phyloP scores from a whole-genome alignment of 768 basidiomycete genomes.

The Podaxis sp. region DNA sequence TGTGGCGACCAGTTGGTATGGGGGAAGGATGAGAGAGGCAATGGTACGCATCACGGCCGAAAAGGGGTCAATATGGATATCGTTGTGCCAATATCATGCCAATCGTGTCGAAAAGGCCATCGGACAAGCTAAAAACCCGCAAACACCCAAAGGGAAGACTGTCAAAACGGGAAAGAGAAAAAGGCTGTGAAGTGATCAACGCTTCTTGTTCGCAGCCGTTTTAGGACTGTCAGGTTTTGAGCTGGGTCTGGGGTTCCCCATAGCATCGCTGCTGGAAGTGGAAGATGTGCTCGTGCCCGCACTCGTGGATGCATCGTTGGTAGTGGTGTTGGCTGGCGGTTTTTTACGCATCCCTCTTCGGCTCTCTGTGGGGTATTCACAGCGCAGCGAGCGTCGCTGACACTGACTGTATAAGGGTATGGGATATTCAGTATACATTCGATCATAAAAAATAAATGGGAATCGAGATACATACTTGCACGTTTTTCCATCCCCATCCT shows the following conservation, averaged over 20 bases:
- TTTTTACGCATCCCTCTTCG: conserved; percentile 67
- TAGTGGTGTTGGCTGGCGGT: conserved; percentile 26
- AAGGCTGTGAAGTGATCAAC: conserved; percentile 10
- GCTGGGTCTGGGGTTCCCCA: conserved; percentile 9
- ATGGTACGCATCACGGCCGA: neutral
- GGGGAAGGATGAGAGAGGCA: neutral
- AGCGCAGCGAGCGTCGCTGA: conserved; percentile 63
- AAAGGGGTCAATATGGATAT: conserved; percentile 1
- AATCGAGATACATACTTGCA: conserved; percentile 57
- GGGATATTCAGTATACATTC: conserved; percentile 20
- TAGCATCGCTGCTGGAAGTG: neutral
- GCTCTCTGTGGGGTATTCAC: conserved; percentile 72
- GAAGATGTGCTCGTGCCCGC: neutral
- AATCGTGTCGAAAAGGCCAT: neutral
- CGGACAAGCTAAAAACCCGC: neutral
- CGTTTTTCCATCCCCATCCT: conserved; percentile 52
- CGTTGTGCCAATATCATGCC: neutral
- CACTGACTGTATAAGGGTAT: conserved; percentile 56
- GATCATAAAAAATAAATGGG: conserved; percentile 10
- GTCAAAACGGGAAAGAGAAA: neutral
- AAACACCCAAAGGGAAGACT: conserved; percentile 2
- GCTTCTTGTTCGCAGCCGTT: conserved; percentile 22
- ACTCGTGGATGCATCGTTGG: neutral
- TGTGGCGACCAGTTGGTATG: neutral
- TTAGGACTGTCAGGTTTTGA: conserved; percentile 24